Percentiles rank a stretch among this genome's conserved stretches.
phyloP scores from a whole-genome alignment of 2,329 filamentous ascomycete genomes.

The Beauveria australis region DNA sequence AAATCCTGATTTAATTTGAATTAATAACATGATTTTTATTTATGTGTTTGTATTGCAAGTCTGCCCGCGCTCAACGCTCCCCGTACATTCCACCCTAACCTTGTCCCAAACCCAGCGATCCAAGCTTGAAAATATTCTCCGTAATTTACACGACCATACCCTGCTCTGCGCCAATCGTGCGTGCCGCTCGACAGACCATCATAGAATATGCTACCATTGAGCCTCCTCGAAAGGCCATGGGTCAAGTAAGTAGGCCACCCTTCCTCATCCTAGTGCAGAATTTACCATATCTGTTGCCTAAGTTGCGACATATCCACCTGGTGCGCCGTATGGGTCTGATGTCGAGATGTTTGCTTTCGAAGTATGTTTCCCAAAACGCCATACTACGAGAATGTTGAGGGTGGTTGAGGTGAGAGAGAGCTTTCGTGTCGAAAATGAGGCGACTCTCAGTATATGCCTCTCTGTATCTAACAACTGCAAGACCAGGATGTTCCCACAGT shows the following conservation, averaged over 20 bases:
- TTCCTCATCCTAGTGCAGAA: not conserved
- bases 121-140: not conserved
- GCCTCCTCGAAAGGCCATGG: not conserved
- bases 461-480: not conserved
- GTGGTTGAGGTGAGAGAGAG: not conserved
- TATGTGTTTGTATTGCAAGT: not conserved
- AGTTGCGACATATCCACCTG: not conserved
- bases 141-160: not conserved
- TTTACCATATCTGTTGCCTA: not conserved
- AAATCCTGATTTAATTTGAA: not conserved
- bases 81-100: not conserved
- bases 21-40: no score
- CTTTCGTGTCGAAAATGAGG: not conserved
- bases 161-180: not conserved
- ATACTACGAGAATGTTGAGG: not conserved
- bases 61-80: not conserved
- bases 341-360: not conserved
- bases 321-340: no score
- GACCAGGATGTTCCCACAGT: not conserved
- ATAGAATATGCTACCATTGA: conserved; percentile 5
- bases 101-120: not conserved
- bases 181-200: not conserved
- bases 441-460: not conserved
- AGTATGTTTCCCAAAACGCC: not conserved
- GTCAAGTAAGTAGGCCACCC: not conserved